A percentile compares a stretch with the other conserved stretches of the same genome.
Conservation (phyloP, 1,139 yeast genomes). For the Hyphopichia wangnamkhiaoensis region DNA sequence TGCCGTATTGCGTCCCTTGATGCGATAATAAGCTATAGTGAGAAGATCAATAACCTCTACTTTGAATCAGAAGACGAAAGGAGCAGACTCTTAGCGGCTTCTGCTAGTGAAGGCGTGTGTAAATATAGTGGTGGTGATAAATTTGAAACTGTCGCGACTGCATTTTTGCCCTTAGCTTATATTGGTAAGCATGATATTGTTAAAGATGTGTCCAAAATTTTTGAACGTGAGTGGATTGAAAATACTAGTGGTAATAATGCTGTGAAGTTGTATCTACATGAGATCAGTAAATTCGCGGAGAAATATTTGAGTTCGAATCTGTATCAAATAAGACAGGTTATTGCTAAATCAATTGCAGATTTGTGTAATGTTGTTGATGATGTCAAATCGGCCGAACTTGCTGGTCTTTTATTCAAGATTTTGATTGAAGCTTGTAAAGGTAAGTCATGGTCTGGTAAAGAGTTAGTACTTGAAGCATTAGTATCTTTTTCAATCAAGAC, state of each 20-base stretch:
- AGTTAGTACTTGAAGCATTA: slow-evolving; percentile 67
- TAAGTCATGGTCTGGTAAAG: slow-evolving; percentile 89
- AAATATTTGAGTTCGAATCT: slow-evolving; percentile 55
- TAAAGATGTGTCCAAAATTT: slow-evolving; percentile 45
- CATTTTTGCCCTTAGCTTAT: slow-evolving; percentile 76
- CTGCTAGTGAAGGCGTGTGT: slow-evolving; percentile 67
- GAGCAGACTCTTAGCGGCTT: slow-evolving; percentile 54
- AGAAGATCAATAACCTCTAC: slow-evolving; percentile 53
- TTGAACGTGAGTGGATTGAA: slow-evolving; percentile 76
- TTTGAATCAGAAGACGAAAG: slow-evolving; percentile 59
- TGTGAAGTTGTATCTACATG: slow-evolving; percentile 68
- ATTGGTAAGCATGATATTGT: slow-evolving; percentile 73
- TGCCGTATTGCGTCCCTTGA: slow-evolving; percentile 64
- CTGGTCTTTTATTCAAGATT: slow-evolving; percentile 47
- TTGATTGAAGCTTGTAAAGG: slow-evolving; percentile 70
- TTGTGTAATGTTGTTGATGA: slow-evolving; percentile 50
- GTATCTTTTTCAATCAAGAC: slow-evolving; percentile 57
- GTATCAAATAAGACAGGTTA: slow-evolving; percentile 67
- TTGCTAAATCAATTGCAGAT: slow-evolving; percentile 70
- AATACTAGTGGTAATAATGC: slow-evolving; percentile 74
- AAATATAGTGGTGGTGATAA: slow-evolving; percentile 73
- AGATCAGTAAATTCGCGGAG: slow-evolving; percentile 58
- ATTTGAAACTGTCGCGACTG: slow-evolving; percentile 62
- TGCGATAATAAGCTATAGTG: slow-evolving; percentile 55
- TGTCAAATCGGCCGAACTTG: slow-evolving; percentile 26